Evolutionary conservation across 768 basidiomycete species (phyloP).

Genomic region (Mycena vitilis): DNA sequence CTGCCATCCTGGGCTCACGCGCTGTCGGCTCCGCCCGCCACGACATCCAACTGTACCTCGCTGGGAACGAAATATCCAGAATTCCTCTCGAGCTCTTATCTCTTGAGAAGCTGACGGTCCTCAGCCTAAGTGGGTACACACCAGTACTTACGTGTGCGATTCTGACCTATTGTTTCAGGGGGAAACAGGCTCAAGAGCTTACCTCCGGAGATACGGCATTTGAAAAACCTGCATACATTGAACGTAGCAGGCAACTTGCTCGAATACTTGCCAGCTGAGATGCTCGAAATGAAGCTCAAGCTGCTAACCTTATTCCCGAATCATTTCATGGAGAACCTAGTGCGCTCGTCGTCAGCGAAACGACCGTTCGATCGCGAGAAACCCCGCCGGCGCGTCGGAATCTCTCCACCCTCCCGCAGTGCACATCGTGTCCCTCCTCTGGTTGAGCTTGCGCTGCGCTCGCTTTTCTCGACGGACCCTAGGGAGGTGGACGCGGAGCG

Average conservation of each 20-base stretch:
- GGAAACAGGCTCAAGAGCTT: conserved; percentile 65
- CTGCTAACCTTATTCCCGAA: conserved; percentile 67
- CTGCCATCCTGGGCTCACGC: conserved; percentile 42
- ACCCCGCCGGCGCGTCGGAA: conserved; percentile 16
- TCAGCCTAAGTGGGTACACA: conserved; percentile 68
- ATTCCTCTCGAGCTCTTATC: conserved; percentile 71
- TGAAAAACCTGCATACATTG: conserved; percentile 67
- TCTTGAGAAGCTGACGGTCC: conserved; percentile 67
- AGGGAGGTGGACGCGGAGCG: not conserved
- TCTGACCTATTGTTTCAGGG: conserved; percentile 56
- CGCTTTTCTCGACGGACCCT: conserved; percentile 18
- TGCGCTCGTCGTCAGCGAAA: conserved; percentile 8
- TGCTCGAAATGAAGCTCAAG: conserved; percentile 65
- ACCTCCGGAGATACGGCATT: conserved; percentile 70
- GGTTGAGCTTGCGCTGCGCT: conserved; percentile 24
- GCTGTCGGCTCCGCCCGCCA: conserved; percentile 57
- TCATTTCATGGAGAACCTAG: conserved; percentile 58
- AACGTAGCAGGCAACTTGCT: conserved; percentile 72
- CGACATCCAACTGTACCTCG: conserved; percentile 68
- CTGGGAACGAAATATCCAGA: conserved; percentile 61
- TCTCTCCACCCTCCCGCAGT: conserved; percentile 33
- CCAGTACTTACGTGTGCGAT: conserved; percentile 1
- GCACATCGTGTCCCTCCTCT: conserved; percentile 21
- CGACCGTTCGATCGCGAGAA: conserved; percentile 26
- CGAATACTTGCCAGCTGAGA: conserved; percentile 72